These are phyloP conservation scores for Termitomyces sp. DNA, from an alignment of 768 basidiomycete species.

Conservation along the genomic window DNA sequence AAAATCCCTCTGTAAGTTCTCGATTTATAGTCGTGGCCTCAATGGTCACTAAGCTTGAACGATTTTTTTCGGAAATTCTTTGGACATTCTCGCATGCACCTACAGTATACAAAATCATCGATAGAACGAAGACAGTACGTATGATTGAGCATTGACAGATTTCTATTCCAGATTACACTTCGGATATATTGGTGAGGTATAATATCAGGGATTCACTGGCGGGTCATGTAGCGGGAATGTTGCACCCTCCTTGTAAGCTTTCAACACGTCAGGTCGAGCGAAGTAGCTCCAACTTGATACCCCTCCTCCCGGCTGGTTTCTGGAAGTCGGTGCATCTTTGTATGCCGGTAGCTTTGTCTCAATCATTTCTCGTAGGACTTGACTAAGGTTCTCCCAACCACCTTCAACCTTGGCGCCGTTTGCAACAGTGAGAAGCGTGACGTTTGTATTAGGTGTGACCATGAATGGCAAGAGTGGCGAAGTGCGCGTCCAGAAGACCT, in stretches of 20 bases:
- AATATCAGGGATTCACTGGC: background rate
- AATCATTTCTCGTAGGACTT: constrained; percentile 4
- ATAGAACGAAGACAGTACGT: no score
- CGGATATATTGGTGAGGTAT: background rate
- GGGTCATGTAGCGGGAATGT: constrained; percentile 16
- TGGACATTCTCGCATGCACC: no score
- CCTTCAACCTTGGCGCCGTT: constrained; percentile 11
- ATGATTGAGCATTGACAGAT: no score
- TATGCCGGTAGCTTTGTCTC: constrained; percentile 9
- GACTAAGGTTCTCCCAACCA: constrained; percentile 8
- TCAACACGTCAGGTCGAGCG: constrained; percentile 14
- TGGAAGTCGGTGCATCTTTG: constrained; percentile 11
- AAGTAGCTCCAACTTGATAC: constrained; percentile 17
- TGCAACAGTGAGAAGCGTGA: constrained; percentile 10
- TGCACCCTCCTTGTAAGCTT: constrained; percentile 14
- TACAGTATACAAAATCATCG: no score
- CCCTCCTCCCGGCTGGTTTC: constrained; percentile 9
- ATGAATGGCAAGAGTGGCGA: constrained; percentile 14
- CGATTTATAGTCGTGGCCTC: no score
- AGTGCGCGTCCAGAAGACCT: constrained; percentile 14
- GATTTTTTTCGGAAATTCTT: no score
- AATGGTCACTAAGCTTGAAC: no score
- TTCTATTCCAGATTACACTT: background rate
- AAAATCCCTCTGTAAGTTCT: no score
- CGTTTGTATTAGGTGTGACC: constrained; percentile 9